Base-by-base conservation (phyloP, 352 stramenopile genomes). In the Pythium dissotocum region DNA sequence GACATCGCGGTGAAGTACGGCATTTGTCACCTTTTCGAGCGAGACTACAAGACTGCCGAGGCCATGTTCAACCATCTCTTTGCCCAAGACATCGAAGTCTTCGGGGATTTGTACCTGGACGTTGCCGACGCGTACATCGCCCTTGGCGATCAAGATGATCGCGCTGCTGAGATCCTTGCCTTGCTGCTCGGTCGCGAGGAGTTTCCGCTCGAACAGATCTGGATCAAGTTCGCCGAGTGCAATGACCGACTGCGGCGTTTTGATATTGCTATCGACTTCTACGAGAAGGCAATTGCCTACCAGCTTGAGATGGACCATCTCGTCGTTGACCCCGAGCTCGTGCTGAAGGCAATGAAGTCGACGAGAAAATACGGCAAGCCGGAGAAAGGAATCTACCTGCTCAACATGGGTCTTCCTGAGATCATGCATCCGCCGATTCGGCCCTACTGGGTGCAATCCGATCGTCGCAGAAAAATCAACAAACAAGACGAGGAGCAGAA, bases 1-100 rank as follows among this genome's bases (percentile, higher is more conserved):
- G 88, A 96, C 67, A 94, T 96, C 64, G 85, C 85, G 2, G 87
- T 96, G 18, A 96, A 94, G 52, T 94, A 93, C 58, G 88, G 88
- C 14, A 95, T 95, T 24, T 95, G 88, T 48, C 82, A 94, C 56
- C 72, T 95, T 21, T 91, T 89, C 61, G 82, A 91, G 54, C 75
- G 82, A 7, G 83, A 95, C 59, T 87, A 88, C 56, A 76, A 76
- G 54, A 93, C 83, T 4, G 85, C 83, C 3, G 82, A 93, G 35
- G 84, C 82, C 32, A 93, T 93, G 83, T 93, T 95, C 71, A 82
- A 88, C 36, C 82, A 91, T 69, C 70, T 95, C 14, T 95, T 92
- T 21, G 80, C 83, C 2, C 85, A 95, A 62, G 85, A 95, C 40
- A 86, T 95, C 30, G 85, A 91, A 63, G 78, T 92, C 2, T 95